phyloP scores from a whole-genome alignment of 768 basidiomycete genomes.

The Serpula lacrymans region DNA sequence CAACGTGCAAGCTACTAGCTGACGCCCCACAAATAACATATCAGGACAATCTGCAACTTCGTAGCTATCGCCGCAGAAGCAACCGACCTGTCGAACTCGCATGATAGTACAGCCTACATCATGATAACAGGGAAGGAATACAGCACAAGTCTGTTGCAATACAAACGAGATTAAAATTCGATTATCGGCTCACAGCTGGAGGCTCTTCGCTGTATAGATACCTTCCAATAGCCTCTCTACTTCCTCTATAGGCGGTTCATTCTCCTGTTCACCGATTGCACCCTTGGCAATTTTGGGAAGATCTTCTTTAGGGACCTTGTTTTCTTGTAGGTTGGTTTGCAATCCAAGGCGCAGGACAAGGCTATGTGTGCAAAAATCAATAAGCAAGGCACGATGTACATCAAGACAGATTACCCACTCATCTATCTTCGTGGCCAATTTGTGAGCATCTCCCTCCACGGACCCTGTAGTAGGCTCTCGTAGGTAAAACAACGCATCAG shows the following conservation, averaged over 20 bases:
- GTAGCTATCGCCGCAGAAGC: no score
- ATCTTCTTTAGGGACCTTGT: constrained; percentile 61
- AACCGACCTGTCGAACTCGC: no score
- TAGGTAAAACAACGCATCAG: constrained; percentile 55
- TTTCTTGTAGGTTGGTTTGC: constrained; percentile 52
- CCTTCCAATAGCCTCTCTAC: constrained; percentile 50
- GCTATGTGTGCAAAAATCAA: constrained; percentile 35
- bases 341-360: constrained; percentile 60
- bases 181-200: no score
- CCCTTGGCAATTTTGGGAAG: constrained; percentile 46
- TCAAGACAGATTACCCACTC: constrained; percentile 31
- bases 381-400: neutral
- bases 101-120: no score
- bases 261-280: constrained; percentile 25
- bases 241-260: constrained; percentile 34
- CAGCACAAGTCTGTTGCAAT: no score
- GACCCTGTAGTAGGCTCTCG: constrained; percentile 59
- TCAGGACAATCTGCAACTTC: no score
- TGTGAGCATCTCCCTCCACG: constrained; percentile 57
- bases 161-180: no score
- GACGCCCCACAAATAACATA: no score
- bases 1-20: no score
- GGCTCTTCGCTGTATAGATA: no score
- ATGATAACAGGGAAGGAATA: no score
- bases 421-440: constrained; percentile 51